These are phyloP conservation scores for Fraxinus angustifolia DNA, from an alignment of 305 asterid genomes.

Conservation along the genomic window DNA sequence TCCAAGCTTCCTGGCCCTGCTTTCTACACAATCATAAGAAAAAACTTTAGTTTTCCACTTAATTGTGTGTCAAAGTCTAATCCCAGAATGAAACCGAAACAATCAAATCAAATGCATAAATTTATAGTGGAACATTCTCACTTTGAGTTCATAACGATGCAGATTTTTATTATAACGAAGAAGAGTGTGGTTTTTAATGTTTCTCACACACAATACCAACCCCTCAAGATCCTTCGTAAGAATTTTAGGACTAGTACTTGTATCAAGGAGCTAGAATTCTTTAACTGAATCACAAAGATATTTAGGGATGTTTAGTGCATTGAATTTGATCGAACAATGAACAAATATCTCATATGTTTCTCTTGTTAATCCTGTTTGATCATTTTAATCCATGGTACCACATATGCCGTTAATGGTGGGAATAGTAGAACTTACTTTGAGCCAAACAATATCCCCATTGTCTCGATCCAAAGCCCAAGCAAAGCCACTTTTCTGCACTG, in stretches of 20 bases:
- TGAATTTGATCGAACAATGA: background rate
- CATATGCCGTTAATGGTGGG: background rate
- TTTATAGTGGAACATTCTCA: background rate
- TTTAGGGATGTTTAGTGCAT: background rate
- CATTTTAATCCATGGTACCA: background rate
- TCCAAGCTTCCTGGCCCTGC: constrained; percentile 65
- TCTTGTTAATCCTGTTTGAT: background rate
- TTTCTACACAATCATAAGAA: constrained; percentile 21
- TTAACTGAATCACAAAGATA: background rate
- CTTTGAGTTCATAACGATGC: background rate
- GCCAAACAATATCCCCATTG: constrained; percentile 58
- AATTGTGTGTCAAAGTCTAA: background rate
- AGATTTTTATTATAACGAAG: background rate
- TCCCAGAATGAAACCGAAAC: background rate
- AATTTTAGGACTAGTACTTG: background rate
- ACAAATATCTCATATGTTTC: background rate
- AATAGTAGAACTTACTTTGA: constrained; percentile 28
- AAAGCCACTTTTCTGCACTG: constrained; percentile 73
- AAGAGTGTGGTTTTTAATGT: background rate
- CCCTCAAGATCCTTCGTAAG: background rate
- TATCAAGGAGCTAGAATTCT: background rate
- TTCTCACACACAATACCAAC: background rate
- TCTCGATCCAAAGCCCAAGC: constrained; percentile 58
- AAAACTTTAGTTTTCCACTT: background rate
- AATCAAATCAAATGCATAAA: background rate